Conservation (phyloP, 768 basidiomycete species). For the Paxillus involutus region DNA sequence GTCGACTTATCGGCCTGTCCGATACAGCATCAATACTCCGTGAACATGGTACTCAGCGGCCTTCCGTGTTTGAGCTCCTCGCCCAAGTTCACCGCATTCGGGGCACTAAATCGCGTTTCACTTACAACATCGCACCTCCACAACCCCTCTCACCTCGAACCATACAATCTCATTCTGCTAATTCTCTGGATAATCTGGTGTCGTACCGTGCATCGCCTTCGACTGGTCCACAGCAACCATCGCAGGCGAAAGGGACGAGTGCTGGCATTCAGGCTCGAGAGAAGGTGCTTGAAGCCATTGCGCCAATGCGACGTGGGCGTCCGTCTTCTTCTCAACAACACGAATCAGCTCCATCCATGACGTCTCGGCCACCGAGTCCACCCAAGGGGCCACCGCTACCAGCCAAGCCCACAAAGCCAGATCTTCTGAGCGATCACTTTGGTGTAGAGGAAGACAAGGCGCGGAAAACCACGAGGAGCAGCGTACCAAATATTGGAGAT, state of each 20-base stretch:
- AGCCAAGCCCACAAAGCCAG: constrained; percentile 17
- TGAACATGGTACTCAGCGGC: constrained; percentile 85
- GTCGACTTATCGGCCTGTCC: constrained; percentile 11
- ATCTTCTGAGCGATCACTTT: constrained; percentile 40
- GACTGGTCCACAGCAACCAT: constrained; percentile 13
- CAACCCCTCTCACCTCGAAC: constrained; percentile 47
- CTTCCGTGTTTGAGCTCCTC: constrained; percentile 85
- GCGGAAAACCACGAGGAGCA: constrained; percentile 43
- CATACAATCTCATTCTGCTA: constrained; percentile 26
- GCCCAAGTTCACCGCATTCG: constrained; percentile 81
- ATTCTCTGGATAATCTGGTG: constrained; percentile 38
- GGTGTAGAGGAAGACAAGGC: constrained; percentile 44
- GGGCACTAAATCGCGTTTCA: constrained; percentile 79
- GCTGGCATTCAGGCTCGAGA: constrained; percentile 71
- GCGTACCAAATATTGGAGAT: constrained; percentile 11
- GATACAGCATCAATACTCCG: constrained; percentile 83
- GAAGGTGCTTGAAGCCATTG: constrained; percentile 76
- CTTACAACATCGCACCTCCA: constrained; percentile 57
- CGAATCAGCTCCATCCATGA: constrained; percentile 34
- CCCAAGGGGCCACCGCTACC: constrained; percentile 12
- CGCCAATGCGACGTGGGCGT: constrained; percentile 74
- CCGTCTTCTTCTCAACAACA: constrained; percentile 43
- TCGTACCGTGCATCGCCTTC: constrained; percentile 34
- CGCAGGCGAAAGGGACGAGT: constrained; percentile 30
- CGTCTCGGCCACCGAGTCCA: constrained; percentile 25